Evolutionary conservation across 495 filamentous ascomycete genomes (phyloP).

Genomic region (Penicillium odoratum): DNA sequence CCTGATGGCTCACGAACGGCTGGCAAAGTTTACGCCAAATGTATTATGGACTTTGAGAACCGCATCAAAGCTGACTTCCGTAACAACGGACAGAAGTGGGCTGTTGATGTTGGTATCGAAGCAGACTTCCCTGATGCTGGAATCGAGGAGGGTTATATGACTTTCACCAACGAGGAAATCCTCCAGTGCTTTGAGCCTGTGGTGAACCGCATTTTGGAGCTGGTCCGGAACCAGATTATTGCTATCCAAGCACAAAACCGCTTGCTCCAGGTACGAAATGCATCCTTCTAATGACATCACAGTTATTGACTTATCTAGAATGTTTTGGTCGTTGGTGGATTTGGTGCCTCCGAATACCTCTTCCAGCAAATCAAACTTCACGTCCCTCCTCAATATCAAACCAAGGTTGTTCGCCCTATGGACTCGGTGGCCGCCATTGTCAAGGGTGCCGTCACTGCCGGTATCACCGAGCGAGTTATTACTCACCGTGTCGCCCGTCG

Average conservation of each 20-base stretch:
- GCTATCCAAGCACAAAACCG: slow-evolving; percentile 78
- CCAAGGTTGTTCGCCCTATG: slow-evolving; percentile 81
- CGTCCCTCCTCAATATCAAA: slow-evolving; percentile 75
- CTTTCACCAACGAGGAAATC: slow-evolving; percentile 80
- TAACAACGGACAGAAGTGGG: slow-evolving; percentile 81
- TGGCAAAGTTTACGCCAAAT: slow-evolving; percentile 78
- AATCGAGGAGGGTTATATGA: slow-evolving; percentile 82
- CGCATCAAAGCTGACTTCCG: slow-evolving; percentile 81
- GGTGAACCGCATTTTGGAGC: slow-evolving; percentile 73
- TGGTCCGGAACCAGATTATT: slow-evolving; percentile 79
- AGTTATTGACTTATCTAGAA: slow-evolving; percentile 50
- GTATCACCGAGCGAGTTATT: slow-evolving; percentile 94
- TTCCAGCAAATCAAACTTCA: slow-evolving; percentile 83
- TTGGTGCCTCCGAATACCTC: slow-evolving; percentile 79
- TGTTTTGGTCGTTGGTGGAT: slow-evolving; percentile 75
- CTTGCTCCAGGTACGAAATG: slow-evolving; percentile 59
- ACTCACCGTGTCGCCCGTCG: slow-evolving; percentile 97
- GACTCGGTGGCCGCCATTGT: slow-evolving; percentile 81
- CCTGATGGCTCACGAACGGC: slow-evolving; percentile 74
- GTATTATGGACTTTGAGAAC: slow-evolving; percentile 85
- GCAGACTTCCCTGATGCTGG: slow-evolving; percentile 77
- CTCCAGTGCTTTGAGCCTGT: slow-evolving; percentile 80
- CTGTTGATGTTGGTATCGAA: slow-evolving; percentile 79
- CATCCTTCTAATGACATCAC: not conserved
- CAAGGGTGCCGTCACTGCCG: slow-evolving; percentile 80